phyloP scores from a whole-genome alignment of 495 filamentous ascomycete genomes.

The Penicillium herquei region DNA sequence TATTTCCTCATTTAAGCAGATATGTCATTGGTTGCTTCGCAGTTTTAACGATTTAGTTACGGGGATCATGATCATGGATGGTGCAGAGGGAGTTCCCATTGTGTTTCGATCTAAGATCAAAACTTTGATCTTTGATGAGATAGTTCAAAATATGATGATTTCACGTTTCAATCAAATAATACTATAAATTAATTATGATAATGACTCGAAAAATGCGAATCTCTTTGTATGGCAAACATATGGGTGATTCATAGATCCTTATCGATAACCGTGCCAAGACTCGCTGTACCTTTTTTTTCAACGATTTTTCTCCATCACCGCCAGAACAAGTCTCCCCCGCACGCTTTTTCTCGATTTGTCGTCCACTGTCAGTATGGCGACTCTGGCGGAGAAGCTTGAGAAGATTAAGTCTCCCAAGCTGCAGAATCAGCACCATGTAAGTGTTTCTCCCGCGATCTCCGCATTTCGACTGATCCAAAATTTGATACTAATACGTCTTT shows the following conservation, averaged over 20 bases:
- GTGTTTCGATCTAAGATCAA: no score
- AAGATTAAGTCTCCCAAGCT: slow-evolving; percentile 96
- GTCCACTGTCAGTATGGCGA: slow-evolving; percentile 53
- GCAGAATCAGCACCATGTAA: slow-evolving; percentile 89
- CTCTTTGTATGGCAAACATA: no score
- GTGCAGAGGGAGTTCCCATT: no score
- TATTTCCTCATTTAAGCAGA: neutral
- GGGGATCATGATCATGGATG: no score
- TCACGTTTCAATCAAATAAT: neutral
- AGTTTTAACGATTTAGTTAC: neutral
- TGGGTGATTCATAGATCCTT: slow-evolving; percentile 10
- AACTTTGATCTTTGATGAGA: neutral
- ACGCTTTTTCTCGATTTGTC: slow-evolving; percentile 25
- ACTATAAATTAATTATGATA: neutral
- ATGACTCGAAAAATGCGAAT: no score
- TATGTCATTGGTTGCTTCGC: neutral
- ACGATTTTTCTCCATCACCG: slow-evolving; percentile 29
- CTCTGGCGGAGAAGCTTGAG: slow-evolving; percentile 85
- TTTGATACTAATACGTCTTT: neutral
- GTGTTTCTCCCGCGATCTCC: slow-evolving; percentile 12
- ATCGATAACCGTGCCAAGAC: slow-evolving; percentile 37
- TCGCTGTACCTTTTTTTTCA: slow-evolving; percentile 34
- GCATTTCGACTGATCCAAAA: neutral
- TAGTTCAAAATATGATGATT: neutral
- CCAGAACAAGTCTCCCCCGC: slow-evolving; percentile 32